A percentile compares a stretch with the other conserved stretches of the same genome.
Evolutionary conservation across 495 filamentous ascomycete species (phyloP).

Genomic region (Daldinia bambusicola): DNA sequence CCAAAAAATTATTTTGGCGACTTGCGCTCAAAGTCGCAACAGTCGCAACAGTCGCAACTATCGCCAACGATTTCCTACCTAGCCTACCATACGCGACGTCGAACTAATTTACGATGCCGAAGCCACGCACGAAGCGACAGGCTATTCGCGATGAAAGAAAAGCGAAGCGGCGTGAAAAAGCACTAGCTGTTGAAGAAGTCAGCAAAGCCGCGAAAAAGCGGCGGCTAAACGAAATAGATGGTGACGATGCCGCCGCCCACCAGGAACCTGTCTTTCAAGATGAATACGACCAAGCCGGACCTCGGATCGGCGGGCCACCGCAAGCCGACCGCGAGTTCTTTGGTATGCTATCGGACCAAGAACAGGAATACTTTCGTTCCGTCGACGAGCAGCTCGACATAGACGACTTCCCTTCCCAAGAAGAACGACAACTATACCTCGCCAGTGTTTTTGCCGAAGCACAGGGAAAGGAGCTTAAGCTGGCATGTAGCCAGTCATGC

Average conservation of each 20-base stretch:
- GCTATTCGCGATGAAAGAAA: conserved; percentile 59
- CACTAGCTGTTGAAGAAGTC: conserved; percentile 46
- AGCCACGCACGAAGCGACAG: conserved; percentile 55
- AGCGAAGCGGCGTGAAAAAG: conserved; percentile 53
- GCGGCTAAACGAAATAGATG: conserved; percentile 46
- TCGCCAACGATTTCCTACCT: conserved; percentile 4
- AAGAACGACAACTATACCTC: conserved; percentile 83
- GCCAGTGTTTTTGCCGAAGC: conserved; percentile 88
- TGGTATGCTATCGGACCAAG: conserved; percentile 86
- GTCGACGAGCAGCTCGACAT: conserved; percentile 89
- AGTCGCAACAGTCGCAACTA: background rate
- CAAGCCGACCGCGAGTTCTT: conserved; percentile 72
- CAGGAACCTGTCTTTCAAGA: conserved; percentile 48
- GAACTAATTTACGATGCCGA: conserved; percentile 39
- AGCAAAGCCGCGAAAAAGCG: conserved; percentile 52
- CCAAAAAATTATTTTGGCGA: conserved; percentile 17
- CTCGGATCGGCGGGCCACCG: conserved; percentile 37
- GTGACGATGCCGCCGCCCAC: conserved; percentile 31
- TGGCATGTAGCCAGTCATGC: conserved; percentile 93
- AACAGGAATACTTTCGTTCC: conserved; percentile 92
- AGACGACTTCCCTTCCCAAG: conserved; percentile 80
- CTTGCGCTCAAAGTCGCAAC: conserved; percentile 1
- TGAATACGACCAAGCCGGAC: conserved; percentile 31
- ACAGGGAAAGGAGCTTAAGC: conserved; percentile 90
- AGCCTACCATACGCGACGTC: background rate